These are phyloP conservation scores for Berberis thunbergii DNA, from an alignment of 164 flowering plant species.

Conservation along the genomic window DNA sequence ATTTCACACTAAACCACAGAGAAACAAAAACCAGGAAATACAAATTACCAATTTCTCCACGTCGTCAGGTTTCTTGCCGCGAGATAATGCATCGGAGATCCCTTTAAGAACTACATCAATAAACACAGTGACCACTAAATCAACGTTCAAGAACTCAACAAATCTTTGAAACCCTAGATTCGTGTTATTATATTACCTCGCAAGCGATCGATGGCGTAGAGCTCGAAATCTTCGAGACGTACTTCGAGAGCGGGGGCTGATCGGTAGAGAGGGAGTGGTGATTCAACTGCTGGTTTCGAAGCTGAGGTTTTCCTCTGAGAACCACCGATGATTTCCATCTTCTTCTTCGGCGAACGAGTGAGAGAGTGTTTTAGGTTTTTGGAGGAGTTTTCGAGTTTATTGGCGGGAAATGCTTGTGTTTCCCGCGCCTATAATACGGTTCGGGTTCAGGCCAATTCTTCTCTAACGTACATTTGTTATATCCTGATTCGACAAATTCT, in stretches of 20 bases:
- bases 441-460: too few relatives aligned
- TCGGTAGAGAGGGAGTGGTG: constrained; percentile 60
- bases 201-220: constrained; percentile 79
- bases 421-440: too few relatives aligned
- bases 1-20: background rate
- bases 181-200: constrained; percentile 42
- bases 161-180: background rate
- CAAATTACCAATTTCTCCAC: constrained; percentile 57
- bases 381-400: background rate
- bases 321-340: constrained; percentile 39
- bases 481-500: too few relatives aligned
- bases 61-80: constrained; percentile 79
- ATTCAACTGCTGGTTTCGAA: constrained; percentile 11
- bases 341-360: background rate
- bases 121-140: background rate
- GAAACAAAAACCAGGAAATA: background rate
- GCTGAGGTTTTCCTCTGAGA: constrained; percentile 30
- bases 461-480: too few relatives aligned
- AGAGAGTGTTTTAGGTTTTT: background rate
- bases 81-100: constrained; percentile 77
- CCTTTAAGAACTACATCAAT: constrained; percentile 58
- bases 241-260: constrained; percentile 76
- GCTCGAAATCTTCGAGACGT: constrained; percentile 84
- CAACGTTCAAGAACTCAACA: background rate
- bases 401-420: too few relatives aligned